Base-by-base conservation (phyloP, 257 asterid genomes). In the Asclepias syriaca region DNA sequence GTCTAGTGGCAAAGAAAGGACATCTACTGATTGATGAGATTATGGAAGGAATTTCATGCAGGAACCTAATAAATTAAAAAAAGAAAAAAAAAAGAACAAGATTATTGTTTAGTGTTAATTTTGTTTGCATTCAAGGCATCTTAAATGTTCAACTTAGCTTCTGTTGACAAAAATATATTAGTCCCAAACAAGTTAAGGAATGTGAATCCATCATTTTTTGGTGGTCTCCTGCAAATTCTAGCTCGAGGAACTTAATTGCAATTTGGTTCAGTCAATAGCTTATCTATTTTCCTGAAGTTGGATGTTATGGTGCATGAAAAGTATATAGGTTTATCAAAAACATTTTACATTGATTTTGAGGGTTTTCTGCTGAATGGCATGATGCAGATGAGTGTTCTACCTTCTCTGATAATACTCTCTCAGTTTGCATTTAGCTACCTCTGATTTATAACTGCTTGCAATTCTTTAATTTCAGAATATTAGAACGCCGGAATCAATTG, bases 401-500 rank as follows among this genome's bases (percentile, higher is more conserved):
- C 27, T 49, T 68, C 68, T 29, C 1, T 50, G 10, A 14, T 27
- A 2, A 11, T 43, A 43, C 48, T 60, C 69, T 50, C 70, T 39
- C 27, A 45, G 8, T 6, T 49, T 5, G n/a, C 40, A 15, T 54
- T 64, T 65, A 10, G 37, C 32, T 68, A 13, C 19, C 5, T 51
- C 16, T 45, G 22, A 50, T 54, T 43, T 63, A 7, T 49, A 55
- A 49, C 39, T 4, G 14, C 65, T 34, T 60, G 18, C 48, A 15
- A 14, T 32, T 53, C 15, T 55, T 71, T 18, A n/a, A 56, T 75
- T 77, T 81, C 83, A 95, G 99, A 85, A 92, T 95, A 82, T 81
- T 79, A 70, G 98, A 90, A 14, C 90, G 98, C 77, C 87, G 90
- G 78, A 87, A 72, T 76, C 89, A 86, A 75, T 79, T 95, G 77